These are phyloP conservation scores for Ceratocystis huliohia DNA, from an alignment of 2,329 filamentous ascomycete genomes.

Conservation along the genomic window DNA sequence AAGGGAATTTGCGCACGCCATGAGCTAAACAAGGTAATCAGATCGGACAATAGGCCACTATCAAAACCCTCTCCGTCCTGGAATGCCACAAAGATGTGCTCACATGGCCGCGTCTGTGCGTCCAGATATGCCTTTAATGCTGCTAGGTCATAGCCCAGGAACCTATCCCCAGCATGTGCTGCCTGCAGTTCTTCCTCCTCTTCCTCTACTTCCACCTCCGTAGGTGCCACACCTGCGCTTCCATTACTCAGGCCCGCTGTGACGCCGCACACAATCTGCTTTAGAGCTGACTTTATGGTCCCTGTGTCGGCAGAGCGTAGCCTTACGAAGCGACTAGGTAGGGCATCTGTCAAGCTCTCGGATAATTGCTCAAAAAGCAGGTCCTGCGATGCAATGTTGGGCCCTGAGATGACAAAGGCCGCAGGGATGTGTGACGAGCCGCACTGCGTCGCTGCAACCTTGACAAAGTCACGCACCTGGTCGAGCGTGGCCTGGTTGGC, in stretches of 20 bases:
- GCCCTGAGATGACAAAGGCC: slow-evolving; percentile 63
- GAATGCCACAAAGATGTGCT: slow-evolving; percentile 57
- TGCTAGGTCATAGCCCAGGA: slow-evolving; percentile 68
- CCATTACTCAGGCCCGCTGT: slow-evolving; percentile 30
- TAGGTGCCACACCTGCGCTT: slow-evolving; percentile 36
- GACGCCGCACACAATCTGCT: slow-evolving; percentile 57
- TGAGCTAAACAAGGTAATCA: slow-evolving; percentile 51
- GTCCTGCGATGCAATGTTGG: slow-evolving; percentile 63
- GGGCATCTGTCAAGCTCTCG: slow-evolving; percentile 37
- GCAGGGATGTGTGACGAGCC: slow-evolving; percentile 39
- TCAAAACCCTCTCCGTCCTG: slow-evolving; percentile 79
- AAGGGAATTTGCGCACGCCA: slow-evolving; percentile 70
- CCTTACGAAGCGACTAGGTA: slow-evolving; percentile 46
- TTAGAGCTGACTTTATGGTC: slow-evolving; percentile 59
- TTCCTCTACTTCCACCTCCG: slow-evolving; percentile 28
- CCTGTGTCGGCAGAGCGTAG: slow-evolving; percentile 58
- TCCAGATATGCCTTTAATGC: slow-evolving; percentile 50
- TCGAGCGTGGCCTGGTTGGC: slow-evolving; percentile 49
- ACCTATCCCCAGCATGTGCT: slow-evolving; percentile 30
- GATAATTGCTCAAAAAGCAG: slow-evolving; percentile 60
- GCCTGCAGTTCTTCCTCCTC: slow-evolving; percentile 27
- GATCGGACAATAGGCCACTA: slow-evolving; percentile 54
- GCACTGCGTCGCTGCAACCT: slow-evolving; percentile 20
- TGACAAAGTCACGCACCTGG: slow-evolving; percentile 45
- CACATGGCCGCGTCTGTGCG: slow-evolving; percentile 32